A percentile compares a stretch with the other conserved stretches of the same genome.
Evolutionary conservation across 495 filamentous ascomycete species (phyloP).

Genomic region (Neurospora sp.): DNA sequence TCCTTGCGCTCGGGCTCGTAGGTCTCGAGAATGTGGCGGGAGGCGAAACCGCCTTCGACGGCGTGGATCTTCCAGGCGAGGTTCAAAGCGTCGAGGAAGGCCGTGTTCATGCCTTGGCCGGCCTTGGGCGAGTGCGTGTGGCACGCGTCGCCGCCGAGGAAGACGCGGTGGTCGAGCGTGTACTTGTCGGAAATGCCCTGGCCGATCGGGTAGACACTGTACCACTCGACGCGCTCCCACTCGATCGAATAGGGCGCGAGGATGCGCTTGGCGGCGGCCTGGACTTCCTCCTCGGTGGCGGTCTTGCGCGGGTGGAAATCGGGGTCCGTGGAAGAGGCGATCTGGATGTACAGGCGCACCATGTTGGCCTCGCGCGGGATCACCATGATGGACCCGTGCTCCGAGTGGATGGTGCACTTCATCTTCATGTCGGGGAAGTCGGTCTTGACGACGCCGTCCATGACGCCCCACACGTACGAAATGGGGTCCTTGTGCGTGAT

Average conservation of each 20-base stretch:
- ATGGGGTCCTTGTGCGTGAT: constrained; percentile 54
- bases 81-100: constrained; percentile 73
- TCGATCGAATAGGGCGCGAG: constrained; percentile 57
- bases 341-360: constrained; percentile 68
- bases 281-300: constrained; percentile 57
- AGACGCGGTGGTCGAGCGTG: constrained; percentile 57
- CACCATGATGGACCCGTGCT: constrained; percentile 62
- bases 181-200: constrained; percentile 63
- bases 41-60: constrained; percentile 53
- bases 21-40: constrained; percentile 50
- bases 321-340: constrained; percentile 54
- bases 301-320: constrained; percentile 52
- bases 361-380: constrained; percentile 67
- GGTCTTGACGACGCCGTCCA: constrained; percentile 67
- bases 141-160: constrained; percentile 71
- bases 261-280: constrained; percentile 53
- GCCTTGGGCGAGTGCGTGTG: constrained; percentile 77
- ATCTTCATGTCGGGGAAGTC: constrained; percentile 77
- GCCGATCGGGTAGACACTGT: constrained; percentile 60
- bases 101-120: constrained; percentile 80
- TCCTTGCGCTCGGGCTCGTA: constrained; percentile 62
- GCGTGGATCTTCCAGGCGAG: constrained; percentile 77
- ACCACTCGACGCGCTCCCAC: constrained; percentile 63
- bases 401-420: constrained; percentile 75
- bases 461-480: constrained; percentile 63